Base-by-base conservation (phyloP, 2,329 filamentous ascomycete species). In the Thermoascus crustaceus region DNA sequence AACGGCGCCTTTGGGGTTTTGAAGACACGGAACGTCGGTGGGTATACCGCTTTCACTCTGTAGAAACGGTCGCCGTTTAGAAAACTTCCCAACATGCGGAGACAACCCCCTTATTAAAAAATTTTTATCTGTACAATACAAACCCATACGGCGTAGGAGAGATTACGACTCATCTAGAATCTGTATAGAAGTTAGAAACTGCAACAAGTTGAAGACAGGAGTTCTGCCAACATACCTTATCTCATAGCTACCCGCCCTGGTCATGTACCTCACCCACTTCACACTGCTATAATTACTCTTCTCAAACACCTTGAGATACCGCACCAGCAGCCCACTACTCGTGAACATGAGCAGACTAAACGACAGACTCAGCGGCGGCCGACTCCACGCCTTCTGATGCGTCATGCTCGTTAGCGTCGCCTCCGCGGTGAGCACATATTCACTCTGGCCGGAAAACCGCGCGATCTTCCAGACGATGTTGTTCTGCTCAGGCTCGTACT, bases 191-290 rank as follows among this genome's bases (percentile, higher is more conserved):
- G 25, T 38, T 17, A 39, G 24, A 9, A 34, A 11, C 11, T 8
- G 24, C 10, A n/a, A 23, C n/a, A 29, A 10, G 5, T 5, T 9
- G n/a, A 30, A 11, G 13, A 29, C 13, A 20, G 30, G 11, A 7
- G 14, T n/a, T 23, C 23, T 26, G 19, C 33, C 30, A 16, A 49
- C 57, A 27, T 60, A 93, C 81, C 87, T 74, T 58, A 98, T 94
- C 67, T 98, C 91, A 63, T 98, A 98, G 62, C 87, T 95, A 18
- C 91, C 91, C 10, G 89, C 91, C 47, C 89, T 79, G 11, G 91
- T 98, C 91, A 98, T 96, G 64, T 98, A 98, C 50, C 91, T 73
- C 50, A 98, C 91, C 91, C 91, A 98, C 64, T 98, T 98, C 32
- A 98, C 91, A 56, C 87, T 94, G 44, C 85, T 93, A 61, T 98